Evolutionary conservation across 352 stramenopile genomes (phyloP).

Genomic region (Discostella stelligera): DNA sequence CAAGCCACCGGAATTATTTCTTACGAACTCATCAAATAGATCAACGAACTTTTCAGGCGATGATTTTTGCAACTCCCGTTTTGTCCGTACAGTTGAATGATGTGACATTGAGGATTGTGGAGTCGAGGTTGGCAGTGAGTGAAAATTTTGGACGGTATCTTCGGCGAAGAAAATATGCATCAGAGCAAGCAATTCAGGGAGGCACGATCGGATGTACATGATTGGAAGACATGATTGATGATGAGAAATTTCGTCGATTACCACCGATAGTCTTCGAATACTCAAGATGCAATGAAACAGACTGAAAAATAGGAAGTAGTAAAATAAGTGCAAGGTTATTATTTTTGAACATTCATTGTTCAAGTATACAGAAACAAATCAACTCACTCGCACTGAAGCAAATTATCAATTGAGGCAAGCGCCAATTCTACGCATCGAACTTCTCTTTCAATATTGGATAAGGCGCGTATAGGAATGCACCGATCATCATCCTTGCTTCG

Average conservation of each 20-base stretch:
- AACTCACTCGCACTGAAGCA: conserved; percentile 46
- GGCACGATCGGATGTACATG: conserved; percentile 30
- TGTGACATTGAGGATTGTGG: conserved; percentile 7
- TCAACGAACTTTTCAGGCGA: conserved; percentile 6
- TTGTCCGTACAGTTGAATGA: not conserved
- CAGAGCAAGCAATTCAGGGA: conserved; percentile 33
- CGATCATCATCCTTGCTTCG: not conserved
- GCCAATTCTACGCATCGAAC: conserved; percentile 20
- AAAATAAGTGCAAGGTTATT: not conserved
- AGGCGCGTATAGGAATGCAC: conserved; percentile 11
- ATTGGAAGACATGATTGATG: conserved; percentile 28
- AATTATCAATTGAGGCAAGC: conserved; percentile 23
- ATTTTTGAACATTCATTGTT: not conserved
- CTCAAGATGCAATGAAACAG: conserved; percentile 38
- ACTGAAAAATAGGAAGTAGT: conserved; percentile 6
- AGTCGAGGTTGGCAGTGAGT: not conserved
- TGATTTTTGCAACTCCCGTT: not conserved
- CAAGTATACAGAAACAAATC: too few species aligned
- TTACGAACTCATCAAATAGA: conserved; percentile 27
- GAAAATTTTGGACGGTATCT: not conserved
- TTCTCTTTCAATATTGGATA: conserved; percentile 23
- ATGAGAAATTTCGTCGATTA: conserved; percentile 10
- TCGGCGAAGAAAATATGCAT: conserved; percentile 37
- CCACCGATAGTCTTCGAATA: conserved; percentile 33
- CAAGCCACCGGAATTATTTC: conserved; percentile 10